A percentile compares a stretch with the other conserved stretches of the same genome.
These are phyloP conservation scores for Microcyclosporella mali DNA, from an alignment of 2,329 filamentous ascomycete species.

Conservation along the genomic window DNA sequence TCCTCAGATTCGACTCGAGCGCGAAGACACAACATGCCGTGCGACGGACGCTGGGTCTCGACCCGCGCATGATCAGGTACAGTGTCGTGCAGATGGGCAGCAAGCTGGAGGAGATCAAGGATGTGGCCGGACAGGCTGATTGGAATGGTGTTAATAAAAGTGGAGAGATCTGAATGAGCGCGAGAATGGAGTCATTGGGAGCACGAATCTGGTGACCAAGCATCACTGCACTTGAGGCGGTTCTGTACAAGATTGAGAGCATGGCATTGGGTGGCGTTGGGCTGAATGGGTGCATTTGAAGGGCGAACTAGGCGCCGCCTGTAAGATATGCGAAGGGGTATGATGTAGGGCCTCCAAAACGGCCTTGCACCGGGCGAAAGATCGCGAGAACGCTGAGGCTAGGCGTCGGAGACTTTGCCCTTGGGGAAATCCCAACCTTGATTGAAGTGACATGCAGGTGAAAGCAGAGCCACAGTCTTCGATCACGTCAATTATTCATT, in stretches of 20 bases:
- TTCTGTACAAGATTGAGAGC: not conserved
- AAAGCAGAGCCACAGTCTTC: too few relatives aligned
- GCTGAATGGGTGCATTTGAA: too few relatives aligned
- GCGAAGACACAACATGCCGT: constrained; percentile 67
- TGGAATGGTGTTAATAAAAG: constrained; percentile 34
- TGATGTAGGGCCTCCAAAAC: too few relatives aligned
- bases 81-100: constrained; percentile 78
- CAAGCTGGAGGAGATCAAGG: constrained; percentile 55
- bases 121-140: constrained; percentile 43
- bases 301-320: too few relatives aligned
- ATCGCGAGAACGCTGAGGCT: too few relatives aligned
- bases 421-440: too few relatives aligned
- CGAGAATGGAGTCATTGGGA: not conserved
- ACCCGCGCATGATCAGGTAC: constrained; percentile 85
- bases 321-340: too few relatives aligned
- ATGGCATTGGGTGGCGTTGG: constrained; percentile 1
- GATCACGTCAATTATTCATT: constrained; percentile 10
- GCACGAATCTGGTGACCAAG: not conserved
- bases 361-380: too few relatives aligned
- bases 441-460: too few relatives aligned
- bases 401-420: too few relatives aligned
- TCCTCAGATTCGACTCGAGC: constrained; percentile 89
- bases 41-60: constrained; percentile 67
- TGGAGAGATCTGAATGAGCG: not conserved
- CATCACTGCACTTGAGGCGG: not conserved